Conservation (phyloP, 176 grass and related monocot species). For the Hordeum marinum region DNA sequence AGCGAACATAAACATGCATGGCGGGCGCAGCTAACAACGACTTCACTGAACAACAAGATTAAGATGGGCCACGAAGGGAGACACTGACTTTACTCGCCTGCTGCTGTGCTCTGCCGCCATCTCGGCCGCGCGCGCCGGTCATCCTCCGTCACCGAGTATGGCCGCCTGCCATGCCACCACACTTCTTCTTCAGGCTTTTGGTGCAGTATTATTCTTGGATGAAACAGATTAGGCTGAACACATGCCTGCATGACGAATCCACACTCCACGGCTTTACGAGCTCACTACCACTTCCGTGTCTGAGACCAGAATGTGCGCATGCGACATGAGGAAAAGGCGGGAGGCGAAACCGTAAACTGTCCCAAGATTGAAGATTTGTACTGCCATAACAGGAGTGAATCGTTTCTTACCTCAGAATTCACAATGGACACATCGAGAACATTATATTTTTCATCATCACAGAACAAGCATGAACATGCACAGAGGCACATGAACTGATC, state of each 20-base stretch:
- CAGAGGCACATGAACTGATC: too few relatives aligned
- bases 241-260: not conserved
- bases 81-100: too few relatives aligned
- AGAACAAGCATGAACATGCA: not conserved
- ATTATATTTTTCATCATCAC: not conserved
- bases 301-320: not conserved
- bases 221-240: not conserved
- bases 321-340: not conserved
- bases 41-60: too few relatives aligned
- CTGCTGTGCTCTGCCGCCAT: too few relatives aligned
- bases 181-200: not conserved
- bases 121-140: too few relatives aligned
- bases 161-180: too few relatives aligned
- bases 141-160: too few relatives aligned
- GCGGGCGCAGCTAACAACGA: too few relatives aligned
- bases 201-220: not conserved
- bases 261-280: not conserved
- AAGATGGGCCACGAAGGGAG: too few relatives aligned
- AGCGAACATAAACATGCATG: too few relatives aligned
- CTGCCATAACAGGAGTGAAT: not conserved
- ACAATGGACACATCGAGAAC: not conserved
- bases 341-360: not conserved
- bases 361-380: conserved; percentile 26
- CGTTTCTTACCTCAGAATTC: not conserved
- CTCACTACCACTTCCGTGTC: not conserved